Percentiles rank a stretch among this genome's conserved stretches.
These are phyloP conservation scores for Gossypium anomalum DNA, from an alignment of 345 rosid species.

Conservation along the genomic window DNA sequence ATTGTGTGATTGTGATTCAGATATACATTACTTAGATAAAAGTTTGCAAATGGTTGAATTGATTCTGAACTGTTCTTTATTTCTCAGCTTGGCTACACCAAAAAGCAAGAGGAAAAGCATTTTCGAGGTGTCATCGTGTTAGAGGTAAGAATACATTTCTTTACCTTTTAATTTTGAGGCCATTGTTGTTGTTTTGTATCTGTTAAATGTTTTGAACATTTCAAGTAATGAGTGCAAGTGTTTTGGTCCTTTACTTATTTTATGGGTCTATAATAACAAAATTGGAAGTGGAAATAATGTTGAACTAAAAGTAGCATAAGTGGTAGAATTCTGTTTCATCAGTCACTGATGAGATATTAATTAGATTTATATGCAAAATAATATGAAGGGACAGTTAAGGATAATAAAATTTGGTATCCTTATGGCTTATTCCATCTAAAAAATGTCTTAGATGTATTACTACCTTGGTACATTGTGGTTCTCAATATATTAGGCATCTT, in stretches of 20 bases:
- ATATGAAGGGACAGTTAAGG: not conserved
- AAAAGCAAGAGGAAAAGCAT: conserved; percentile 86
- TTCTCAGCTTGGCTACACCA: conserved; percentile 81
- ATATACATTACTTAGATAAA: not conserved
- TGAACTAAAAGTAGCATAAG: not conserved
- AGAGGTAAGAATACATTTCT: conserved; percentile 46
- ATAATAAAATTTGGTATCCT: not conserved
- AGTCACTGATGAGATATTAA: not conserved
- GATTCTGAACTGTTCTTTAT: conserved; percentile 4
- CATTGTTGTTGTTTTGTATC: not conserved
- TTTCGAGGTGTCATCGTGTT: conserved; percentile 85
- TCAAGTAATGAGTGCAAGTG: not conserved
- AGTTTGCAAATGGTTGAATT: not conserved
- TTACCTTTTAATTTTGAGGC: not conserved
- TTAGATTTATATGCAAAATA: not conserved
- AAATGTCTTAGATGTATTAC: not conserved
- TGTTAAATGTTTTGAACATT: not conserved
- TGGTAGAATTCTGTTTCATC: not conserved
- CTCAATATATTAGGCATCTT: not conserved
- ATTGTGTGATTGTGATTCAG: not conserved
- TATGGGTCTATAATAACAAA: not conserved
- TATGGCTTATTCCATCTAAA: not conserved
- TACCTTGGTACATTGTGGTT: not conserved
- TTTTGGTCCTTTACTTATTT: not conserved
- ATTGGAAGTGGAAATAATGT: not conserved